Evolutionary conservation across 768 basidiomycete species (phyloP).

Genomic region (Lactarius hatsudake): DNA sequence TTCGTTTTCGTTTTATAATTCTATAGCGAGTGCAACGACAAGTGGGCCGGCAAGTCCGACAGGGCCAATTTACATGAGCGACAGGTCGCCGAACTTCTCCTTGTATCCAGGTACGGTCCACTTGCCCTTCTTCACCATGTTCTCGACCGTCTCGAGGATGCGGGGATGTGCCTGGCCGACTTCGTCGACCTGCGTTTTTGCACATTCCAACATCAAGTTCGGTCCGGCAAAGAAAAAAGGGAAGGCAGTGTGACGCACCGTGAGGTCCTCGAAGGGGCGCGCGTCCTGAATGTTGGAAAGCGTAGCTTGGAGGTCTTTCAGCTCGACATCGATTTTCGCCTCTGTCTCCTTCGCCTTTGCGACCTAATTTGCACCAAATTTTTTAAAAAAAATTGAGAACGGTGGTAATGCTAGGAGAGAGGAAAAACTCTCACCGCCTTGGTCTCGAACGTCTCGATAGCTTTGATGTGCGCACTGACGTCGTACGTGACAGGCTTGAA

Average conservation of each 20-base stretch:
- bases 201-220: neutral
- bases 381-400: neutral
- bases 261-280: slow-evolving; percentile 95
- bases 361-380: slow-evolving; percentile 50
- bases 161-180: slow-evolving; percentile 91
- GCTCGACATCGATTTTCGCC: slow-evolving; percentile 84
- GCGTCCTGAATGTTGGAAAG: slow-evolving; percentile 97
- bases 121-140: slow-evolving; percentile 96
- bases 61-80: slow-evolving; percentile 65
- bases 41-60: neutral
- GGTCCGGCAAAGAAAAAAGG: neutral
- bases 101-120: slow-evolving; percentile 97
- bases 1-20: slow-evolving; percentile 10
- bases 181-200: slow-evolving; percentile 65
- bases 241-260: slow-evolving; percentile 50
- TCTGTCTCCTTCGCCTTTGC: slow-evolving; percentile 87
- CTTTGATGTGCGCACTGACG: slow-evolving; percentile 82
- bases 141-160: slow-evolving; percentile 86
- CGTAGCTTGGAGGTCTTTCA: slow-evolving; percentile 87
- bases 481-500: slow-evolving; percentile 98
- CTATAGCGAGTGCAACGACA: slow-evolving; percentile 7
- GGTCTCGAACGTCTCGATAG: slow-evolving; percentile 93
- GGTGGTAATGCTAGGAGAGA: slow-evolving; percentile 2
- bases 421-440: slow-evolving; percentile 65
- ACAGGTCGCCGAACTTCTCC: slow-evolving; percentile 96